phyloP scores from a whole-genome alignment of 441 rosid species.

The Isatis lusitanica region DNA sequence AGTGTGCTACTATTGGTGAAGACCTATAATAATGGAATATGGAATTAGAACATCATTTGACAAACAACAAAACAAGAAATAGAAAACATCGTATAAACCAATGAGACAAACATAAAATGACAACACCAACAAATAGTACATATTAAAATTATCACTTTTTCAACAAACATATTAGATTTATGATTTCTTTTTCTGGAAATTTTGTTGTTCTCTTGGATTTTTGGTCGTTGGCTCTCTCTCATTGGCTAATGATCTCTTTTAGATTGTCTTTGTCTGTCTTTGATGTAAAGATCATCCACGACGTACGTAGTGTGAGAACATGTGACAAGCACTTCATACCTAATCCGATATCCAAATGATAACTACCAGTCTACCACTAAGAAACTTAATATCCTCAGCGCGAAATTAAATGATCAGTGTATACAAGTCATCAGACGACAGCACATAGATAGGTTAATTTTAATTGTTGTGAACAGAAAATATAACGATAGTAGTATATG shows the following conservation, averaged over 20 bases:
- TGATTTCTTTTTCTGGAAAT: background rate
- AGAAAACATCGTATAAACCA: constrained; percentile 12
- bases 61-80: background rate
- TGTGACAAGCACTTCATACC: constrained; percentile 24
- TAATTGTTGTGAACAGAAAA: background rate
- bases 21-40: background rate
- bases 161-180: background rate
- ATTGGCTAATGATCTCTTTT: background rate
- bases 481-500: no score
- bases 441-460: background rate
- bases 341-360: constrained; percentile 20
- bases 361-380: constrained; percentile 18
- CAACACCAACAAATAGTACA: background rate
- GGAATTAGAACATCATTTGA: constrained; percentile 7
- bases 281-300: background rate
- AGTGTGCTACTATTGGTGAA: background rate
- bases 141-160: background rate
- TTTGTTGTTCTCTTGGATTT: background rate
- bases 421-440: background rate
- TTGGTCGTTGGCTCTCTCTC: constrained; percentile 5
- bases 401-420: background rate
- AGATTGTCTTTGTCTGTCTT: constrained; percentile 14
- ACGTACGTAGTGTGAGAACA: background rate
- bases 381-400: background rate
- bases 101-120: constrained; percentile 17